Base-by-base conservation (phyloP, 1,284 basidiomycete species). In the Cystobasidium slooffiae region DNA sequence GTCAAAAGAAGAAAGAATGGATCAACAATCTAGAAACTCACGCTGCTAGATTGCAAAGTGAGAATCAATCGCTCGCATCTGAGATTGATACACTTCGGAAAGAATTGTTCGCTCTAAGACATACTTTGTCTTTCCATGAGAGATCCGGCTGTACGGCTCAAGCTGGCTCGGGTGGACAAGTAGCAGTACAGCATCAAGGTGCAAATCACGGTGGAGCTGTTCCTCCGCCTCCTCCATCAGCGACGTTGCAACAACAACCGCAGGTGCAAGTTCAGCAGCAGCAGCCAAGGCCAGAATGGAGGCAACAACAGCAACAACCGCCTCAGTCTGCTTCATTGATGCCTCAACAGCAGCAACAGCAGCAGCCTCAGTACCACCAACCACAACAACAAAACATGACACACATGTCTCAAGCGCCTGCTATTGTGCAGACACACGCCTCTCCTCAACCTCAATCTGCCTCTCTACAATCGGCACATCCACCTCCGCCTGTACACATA, bases 1-100 rank as follows among this genome's bases (percentile, higher is more conserved):
- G 75, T 16, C 75, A 76, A 52, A 76, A 76, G 73, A 76, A 76
- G 75, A 76, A 76, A 62, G 75, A 76, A 52, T 76, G 72, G 72
- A 75, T 76, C 41, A 51, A 52, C 18, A 61, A 64, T n/a, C 72
- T 76, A 14, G 75, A 74, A 61, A 53, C 39, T 20, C 64, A 68
- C n/a, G 65, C 75, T 41, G 72, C 74, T 24, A 31, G 66, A 20
- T 52, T 76, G 51, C 56, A 73, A 49, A 41, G 24, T 44, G 70
- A 76, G 24, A 76, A 76, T 62, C 66, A 68, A 59, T 43, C 49
- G 7, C 44, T 73, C 8, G n/a, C 70, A 24, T 3, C 39, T 37
- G 70, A 73, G 24, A 66, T 73, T 59, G 70, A 73, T 44, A 22
- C 31, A 1, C 41, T 73, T 14, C 70, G 70, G 6, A 73, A 73